Base-by-base conservation (phyloP, 2,329 filamentous ascomycete genomes). In the Penicillium sp. region DNA sequence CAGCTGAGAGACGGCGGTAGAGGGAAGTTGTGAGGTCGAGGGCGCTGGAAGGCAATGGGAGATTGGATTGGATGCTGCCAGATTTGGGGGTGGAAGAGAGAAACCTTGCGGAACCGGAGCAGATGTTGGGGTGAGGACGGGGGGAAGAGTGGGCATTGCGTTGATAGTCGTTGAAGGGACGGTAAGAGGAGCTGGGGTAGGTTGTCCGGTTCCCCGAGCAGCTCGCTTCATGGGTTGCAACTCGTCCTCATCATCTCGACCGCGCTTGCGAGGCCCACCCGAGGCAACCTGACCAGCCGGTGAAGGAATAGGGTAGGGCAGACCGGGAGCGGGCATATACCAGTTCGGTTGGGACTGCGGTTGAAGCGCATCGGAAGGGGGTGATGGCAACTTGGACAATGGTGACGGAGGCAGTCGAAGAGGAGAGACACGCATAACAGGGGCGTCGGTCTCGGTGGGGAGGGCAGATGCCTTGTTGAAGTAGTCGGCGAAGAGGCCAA, bases 401-500 rank as follows among this genome's bases (percentile, higher is more conserved):
- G 65, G 61, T 36, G 58, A 65, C 13, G 57, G 56, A 1, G 64
- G 57, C 24, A 58, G 43, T n/a, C 59, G 59, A 8, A 61, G 55
- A 8, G 70, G 66, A 42, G 69, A 70, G 37, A 67, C 49, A 14
- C 56, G 63, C 42, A 64, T 54, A 40, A 57, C 56, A 6, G 66
- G 58, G 11, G 59, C 59, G 10, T 65, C 58, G 24, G 54, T 65
- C 50, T 74, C 62, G 31, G 72, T 58, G 6, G 73, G 68, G 36
- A 73, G 62, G 43, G 70, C 69, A 13, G 77, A 78, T 24, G 87
- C 86, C 48, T 79, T 79, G 57, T 90, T 83, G 70, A 89, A 89
- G 70, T 89, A 96, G 42, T 84, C 82, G 55, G 84, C 84, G 64
- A 96, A 96, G 56, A 84, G 85, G 42, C 85, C 80, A 44, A 97